A percentile compares a stretch with the other conserved stretches of the same genome.
Evolutionary conservation across 2,329 filamentous ascomycete genomes (phyloP).

Genomic region (Penicillium sp.): DNA sequence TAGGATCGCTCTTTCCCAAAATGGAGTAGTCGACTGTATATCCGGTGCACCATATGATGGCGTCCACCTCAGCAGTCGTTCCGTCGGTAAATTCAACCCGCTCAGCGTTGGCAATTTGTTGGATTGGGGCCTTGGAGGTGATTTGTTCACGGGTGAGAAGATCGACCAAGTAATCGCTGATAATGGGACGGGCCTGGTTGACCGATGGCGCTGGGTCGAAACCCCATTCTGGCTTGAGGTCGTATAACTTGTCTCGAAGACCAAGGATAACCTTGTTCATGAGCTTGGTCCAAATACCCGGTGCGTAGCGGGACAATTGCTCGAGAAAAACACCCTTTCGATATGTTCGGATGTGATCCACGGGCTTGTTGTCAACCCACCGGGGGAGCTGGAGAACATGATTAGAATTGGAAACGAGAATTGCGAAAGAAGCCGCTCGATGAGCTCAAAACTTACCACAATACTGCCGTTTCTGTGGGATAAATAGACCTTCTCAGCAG

Average conservation of each 20-base stretch:
- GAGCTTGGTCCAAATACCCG: conserved; percentile 17
- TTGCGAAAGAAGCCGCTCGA: background rate
- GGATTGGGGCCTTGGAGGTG: background rate
- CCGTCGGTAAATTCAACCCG: conserved; percentile 22
- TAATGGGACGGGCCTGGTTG: conserved; percentile 4
- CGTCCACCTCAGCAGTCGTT: conserved; percentile 33
- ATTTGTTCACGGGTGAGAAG: background rate
- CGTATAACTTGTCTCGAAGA: background rate
- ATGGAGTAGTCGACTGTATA: conserved; percentile 32
- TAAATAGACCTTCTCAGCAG: conserved; percentile 21
- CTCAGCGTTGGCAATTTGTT: background rate
- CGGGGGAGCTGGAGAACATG: conserved; percentile 9
- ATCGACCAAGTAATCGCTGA: conserved; percentile 4
- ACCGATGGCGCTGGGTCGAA: conserved; percentile 3
- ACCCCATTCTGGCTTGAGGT: background rate
- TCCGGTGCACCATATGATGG: conserved; percentile 41
- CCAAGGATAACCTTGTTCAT: conserved; percentile 10
- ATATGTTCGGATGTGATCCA: conserved; percentile 12
- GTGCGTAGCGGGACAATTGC: conserved; percentile 7
- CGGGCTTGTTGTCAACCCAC: conserved; percentile 17
- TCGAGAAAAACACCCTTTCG: background rate
- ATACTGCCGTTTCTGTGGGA: conserved; percentile 22
- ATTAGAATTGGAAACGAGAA: background rate
- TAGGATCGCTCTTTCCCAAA: conserved; percentile 29
- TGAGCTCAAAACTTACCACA: conserved; percentile 12